These are phyloP conservation scores for Acacia crassicarpa DNA, from an alignment of 306 rosid species.

Conservation along the genomic window DNA sequence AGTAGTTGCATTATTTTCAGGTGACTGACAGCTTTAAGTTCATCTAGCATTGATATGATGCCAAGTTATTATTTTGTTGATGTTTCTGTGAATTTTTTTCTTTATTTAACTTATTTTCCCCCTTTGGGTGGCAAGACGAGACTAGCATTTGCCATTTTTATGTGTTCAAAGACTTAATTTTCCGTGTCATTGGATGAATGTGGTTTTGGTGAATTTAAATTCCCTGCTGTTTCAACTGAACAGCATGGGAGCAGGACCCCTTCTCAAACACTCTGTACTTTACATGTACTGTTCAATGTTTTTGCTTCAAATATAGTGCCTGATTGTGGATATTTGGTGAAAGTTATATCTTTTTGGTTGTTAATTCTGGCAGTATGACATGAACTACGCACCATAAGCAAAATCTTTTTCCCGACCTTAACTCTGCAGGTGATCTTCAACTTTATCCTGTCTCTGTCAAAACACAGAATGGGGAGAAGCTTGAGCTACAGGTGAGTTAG, in stretches of 20 bases:
- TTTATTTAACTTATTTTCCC: background rate
- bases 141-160: background rate
- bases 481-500: conserved; percentile 87
- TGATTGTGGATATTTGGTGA: background rate
- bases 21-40: background rate
- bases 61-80: background rate
- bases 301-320: conserved; percentile 5
- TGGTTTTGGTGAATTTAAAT: background rate
- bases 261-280: background rate
- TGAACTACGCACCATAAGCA: conserved; percentile 19
- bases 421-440: conserved; percentile 84
- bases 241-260: background rate
- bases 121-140: background rate
- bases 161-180: conserved; percentile 5
- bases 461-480: conserved; percentile 91
- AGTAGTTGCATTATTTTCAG: background rate
- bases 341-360: conserved; percentile 14
- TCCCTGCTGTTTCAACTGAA: background rate
- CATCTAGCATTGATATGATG: background rate
- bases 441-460: conserved; percentile 87
- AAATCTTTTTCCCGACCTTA: conserved; percentile 23
- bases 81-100: background rate
- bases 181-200: conserved; percentile 17
- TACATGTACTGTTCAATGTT: background rate
- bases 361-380: conserved; percentile 12